Conservation (phyloP, 805 yeast species). For the Metschnikowia gelsemii region DNA sequence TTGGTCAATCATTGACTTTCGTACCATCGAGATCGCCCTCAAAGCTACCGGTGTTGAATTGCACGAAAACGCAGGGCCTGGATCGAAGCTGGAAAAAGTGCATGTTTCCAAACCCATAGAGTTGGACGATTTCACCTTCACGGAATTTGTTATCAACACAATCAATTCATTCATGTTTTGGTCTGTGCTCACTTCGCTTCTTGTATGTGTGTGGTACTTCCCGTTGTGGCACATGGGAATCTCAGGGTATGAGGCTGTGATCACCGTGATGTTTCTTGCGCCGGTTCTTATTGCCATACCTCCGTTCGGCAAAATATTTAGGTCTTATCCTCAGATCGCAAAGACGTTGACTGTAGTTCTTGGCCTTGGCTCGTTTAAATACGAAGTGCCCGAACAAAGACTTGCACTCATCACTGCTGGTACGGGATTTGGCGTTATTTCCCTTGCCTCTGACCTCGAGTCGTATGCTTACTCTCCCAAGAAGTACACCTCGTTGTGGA, state of each 20-base stretch:
- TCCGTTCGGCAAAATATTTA: constrained; percentile 32
- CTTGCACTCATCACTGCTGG: constrained; percentile 68
- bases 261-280: constrained; percentile 51
- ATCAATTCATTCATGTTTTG: constrained; percentile 78
- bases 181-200: constrained; percentile 78
- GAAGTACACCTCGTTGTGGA: constrained; percentile 44
- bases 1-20: constrained; percentile 70
- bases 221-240: constrained; percentile 98
- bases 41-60: constrained; percentile 8
- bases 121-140: constrained; percentile 32
- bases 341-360: constrained; percentile 54
- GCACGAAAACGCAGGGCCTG: neutral
- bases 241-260: constrained; percentile 84
- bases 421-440: constrained; percentile 56
- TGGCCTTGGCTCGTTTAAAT: constrained; percentile 75
- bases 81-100: neutral
- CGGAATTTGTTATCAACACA: constrained; percentile 44
- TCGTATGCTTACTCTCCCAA: constrained; percentile 30
- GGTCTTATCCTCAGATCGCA: constrained; percentile 51
- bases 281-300: constrained; percentile 54
- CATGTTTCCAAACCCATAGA: neutral
- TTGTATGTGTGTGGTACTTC: constrained; percentile 92
- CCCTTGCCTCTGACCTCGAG: constrained; percentile 56
- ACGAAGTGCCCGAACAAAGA: constrained; percentile 67
- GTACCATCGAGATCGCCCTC: constrained; percentile 49